Evolutionary conservation across 495 filamentous ascomycete genomes (phyloP), one percentile per base, ranked within the genome.

Genomic region (Penicillium soppii): DNA sequence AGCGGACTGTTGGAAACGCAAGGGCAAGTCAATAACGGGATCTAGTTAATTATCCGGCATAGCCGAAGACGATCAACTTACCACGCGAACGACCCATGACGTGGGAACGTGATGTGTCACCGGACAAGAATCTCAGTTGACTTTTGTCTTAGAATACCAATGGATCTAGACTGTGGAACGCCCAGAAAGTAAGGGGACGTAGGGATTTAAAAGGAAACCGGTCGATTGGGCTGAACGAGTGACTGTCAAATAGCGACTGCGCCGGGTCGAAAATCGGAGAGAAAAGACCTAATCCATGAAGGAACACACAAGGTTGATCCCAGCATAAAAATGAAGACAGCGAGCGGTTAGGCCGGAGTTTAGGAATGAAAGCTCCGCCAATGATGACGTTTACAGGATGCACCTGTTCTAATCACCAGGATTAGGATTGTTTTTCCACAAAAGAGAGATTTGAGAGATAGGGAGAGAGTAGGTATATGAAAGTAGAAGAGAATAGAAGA

Each of bases 1-100:
- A 86, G 48, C 81, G 67, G 16, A 86, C 83, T 86, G 71, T 13
- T 7, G 23, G 13, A 45, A 67, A n/a, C 53, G 68, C 68, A 70
- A 69, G 61, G 68, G 60, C 40, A 27, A 41, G 33, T 63, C 43
- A 57, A 47, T 57, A 54, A 41, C 29, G 53, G 13, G 46, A 20
- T 46, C 40, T 41, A 22, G 29, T 16, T 5, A 20, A 13, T 9
- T 32, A 32, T 43, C 52, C 59, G 59, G 43, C 13, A 22, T 10
- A 32, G 30, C 52, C 49, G 57, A 32, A 42, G 47, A 25, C 8
- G 53, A 50, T 53, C 48, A 21, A 68, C 71, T 63, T 66, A 74
- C 71, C 71, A 64, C 69, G 69, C 59, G 69, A 74, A 54, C 66
- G 69, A 63, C 57, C 69, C 71, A 74, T 74, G 62, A 55, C 65